Evolutionary conservation across 1,139 yeast genomes (phyloP), one percentile per base, ranked within the genome.

Genomic region (Pichia sp.): DNA sequence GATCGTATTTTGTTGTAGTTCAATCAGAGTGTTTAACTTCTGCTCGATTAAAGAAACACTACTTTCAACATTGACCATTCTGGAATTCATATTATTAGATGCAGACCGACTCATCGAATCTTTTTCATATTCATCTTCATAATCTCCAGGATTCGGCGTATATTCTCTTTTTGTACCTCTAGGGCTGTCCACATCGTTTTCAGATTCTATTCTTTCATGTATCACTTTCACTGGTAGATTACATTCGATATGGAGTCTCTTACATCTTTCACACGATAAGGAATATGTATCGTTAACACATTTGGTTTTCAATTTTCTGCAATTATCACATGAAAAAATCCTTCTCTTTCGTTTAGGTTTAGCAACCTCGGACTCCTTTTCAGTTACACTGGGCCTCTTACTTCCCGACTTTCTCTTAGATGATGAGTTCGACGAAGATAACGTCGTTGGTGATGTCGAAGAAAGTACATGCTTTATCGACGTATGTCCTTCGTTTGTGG

Each of bases 251-350:
- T 71, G 61, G 38, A 77, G 56, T 37, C 76, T 69, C 40, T 61
- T 64, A 51, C 83, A 78, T 21, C 82, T 63, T 50, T 74, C 75
- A 54, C 83, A 78, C 52, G 70, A 69, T 4, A 69, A 69, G 19
- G 60, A 58, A 2, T 62, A 56, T 0, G 69, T 66, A 36, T 71
- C 75, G 50, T 68, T 72, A 51, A 74, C 79, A 56, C 83, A 78
- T 45, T 81, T 67, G 2, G 82, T 77, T 57, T 78, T 78, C 53
- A 75, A 66, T 54, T 70, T 73, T 12, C 82, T 66, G 52, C 83
- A 78, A n/a, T 70, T 67, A 15, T 66, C 66, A 57, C 83, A 78
- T 38, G 81, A 74, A 37, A 73, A 69, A 0, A 72, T 65, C 47
- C 73, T 69, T 46, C 81, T 66, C 49, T 72, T 73, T 55, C 73